Base-by-base conservation (phyloP, 768 basidiomycete species). In the Panaeolus papilionaceus region DNA sequence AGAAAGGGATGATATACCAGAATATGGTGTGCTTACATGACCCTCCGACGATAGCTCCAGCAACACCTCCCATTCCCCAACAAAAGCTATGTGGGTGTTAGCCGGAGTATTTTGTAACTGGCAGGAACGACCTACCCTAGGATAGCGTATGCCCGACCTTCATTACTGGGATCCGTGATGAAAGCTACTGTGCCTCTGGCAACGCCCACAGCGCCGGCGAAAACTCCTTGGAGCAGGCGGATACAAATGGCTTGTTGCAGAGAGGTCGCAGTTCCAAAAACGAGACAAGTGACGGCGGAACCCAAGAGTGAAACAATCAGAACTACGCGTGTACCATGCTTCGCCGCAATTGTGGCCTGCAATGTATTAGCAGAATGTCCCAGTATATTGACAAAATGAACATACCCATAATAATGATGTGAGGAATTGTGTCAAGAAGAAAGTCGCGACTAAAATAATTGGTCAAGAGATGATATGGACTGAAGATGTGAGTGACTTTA, bases 11-110 rank as follows among this genome's bases (percentile, higher is more conserved):
- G 14, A 44, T 44, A 40, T 10, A 40, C 9, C 39, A 68, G 64
- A 72, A 64, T 66, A 8, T 38, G 61, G 61, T 33, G n/a, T 65
- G 83, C 93, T 77, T 70, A 94, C 94, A 90, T 71, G 89, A 81
- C 72, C 93, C 93, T 69, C 94, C 95, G 38, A 96, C 85, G 64
- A 96, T 91, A 58, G 92, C 92, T 51, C 95, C 95, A 58, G 90
- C 87, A 12, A 96, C 94, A 86, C 96, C 98, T 68, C 97, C 98
- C 70, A 99, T 87, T 68, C 96, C 96, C 98, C 97, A 98, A 71
- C 91, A 94, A 77, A 97, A 98, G 11, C 92, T 94, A 66, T n/a
- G 14, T 45, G 33, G 39, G 38, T 16, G 63, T 23, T n/a, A 42
- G 38, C 33, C 33, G 45, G 37, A 37, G 44, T 45, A 47, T 38